Percentiles rank a stretch among this genome's conserved stretches.
Conservation (phyloP, 257 asterid genomes). For the Ophiorrhiza pumila region DNA sequence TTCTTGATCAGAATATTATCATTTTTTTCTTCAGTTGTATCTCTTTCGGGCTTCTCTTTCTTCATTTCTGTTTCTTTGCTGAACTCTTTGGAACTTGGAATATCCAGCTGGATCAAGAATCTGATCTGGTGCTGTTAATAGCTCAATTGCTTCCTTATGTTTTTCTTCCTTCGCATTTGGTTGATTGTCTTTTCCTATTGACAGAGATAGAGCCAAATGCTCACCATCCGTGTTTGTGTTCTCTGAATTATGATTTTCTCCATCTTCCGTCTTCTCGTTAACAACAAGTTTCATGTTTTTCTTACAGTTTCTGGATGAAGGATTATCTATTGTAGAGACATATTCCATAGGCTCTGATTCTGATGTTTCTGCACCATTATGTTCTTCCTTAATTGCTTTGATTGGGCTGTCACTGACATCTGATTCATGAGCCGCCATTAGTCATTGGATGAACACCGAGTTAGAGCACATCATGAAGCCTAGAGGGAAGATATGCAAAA, state of each 20-base stretch:
- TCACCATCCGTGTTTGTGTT: not conserved
- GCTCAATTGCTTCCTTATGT: not conserved
- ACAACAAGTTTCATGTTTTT: not conserved
- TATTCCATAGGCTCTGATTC: not conserved
- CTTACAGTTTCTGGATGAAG: not conserved
- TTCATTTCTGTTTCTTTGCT: no score
- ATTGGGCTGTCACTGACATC: not conserved
- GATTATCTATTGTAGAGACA: not conserved
- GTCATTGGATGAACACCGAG: no score
- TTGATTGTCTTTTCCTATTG: not conserved
- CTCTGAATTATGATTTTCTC: not conserved
- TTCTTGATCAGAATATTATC: no score
- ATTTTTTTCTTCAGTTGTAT: no score
- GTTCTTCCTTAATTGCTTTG: no score
- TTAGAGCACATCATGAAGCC: no score
- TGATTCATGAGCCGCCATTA: not conserved
- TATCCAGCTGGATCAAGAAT: not conserved
- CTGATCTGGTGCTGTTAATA: not conserved
- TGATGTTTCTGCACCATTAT: conserved; percentile 13
- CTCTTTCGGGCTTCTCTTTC: no score
- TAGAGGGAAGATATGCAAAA: no score
- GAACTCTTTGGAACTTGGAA: no score
- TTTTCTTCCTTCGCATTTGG: not conserved
- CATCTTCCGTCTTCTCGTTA: not conserved
- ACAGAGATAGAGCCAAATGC: no score